Percentiles rank a stretch among this genome's conserved stretches.
These are phyloP conservation scores for Yarrowia deformans DNA, from an alignment of 805 yeast genomes.

Conservation along the genomic window DNA sequence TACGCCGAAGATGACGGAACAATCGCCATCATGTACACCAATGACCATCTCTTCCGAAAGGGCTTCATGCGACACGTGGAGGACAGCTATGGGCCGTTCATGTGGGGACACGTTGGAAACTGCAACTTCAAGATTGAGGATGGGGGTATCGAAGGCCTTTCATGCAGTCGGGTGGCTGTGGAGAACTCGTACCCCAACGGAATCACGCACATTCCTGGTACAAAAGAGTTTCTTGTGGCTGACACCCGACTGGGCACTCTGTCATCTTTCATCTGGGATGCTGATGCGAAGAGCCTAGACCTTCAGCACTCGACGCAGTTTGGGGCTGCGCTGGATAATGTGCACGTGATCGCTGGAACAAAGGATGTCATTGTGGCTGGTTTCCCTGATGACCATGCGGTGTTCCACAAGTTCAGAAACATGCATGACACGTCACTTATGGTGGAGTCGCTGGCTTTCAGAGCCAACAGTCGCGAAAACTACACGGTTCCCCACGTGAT, in stretches of 20 bases:
- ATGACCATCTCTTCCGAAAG: slow-evolving; percentile 17
- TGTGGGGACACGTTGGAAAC: slow-evolving; percentile 18
- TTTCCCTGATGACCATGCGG: slow-evolving; percentile 1
- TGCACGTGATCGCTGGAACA: slow-evolving; percentile 13
- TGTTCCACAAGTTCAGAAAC: slow-evolving; percentile 15
- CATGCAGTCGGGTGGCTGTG: slow-evolving; percentile 19
- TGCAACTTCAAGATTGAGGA: slow-evolving; percentile 27
- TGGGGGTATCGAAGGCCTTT: slow-evolving; percentile 8
- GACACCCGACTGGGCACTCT: slow-evolving; percentile 18
- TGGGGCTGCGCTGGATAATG: slow-evolving; percentile 26
- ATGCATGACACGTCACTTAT: neutral
- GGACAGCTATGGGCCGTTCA: slow-evolving; percentile 18
- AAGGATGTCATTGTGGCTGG: slow-evolving; percentile 29
- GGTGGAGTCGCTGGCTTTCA: slow-evolving; percentile 10
- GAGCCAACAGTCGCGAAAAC: slow-evolving; percentile 11
- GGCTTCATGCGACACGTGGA: slow-evolving; percentile 21
- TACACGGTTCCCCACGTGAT: slow-evolving; percentile 12
- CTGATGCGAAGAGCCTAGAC: neutral
- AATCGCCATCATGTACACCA: slow-evolving; percentile 20
- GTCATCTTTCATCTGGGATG: slow-evolving; percentile 10
- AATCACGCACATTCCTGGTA: slow-evolving; percentile 13
- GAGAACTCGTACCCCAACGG: slow-evolving; percentile 28
- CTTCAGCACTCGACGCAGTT: neutral
- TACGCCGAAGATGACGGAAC: slow-evolving; percentile 25
- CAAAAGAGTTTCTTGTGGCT: slow-evolving; percentile 13